Evolutionary conservation across 768 basidiomycete species (phyloP).

Genomic region (Lyophyllum atratum): DNA sequence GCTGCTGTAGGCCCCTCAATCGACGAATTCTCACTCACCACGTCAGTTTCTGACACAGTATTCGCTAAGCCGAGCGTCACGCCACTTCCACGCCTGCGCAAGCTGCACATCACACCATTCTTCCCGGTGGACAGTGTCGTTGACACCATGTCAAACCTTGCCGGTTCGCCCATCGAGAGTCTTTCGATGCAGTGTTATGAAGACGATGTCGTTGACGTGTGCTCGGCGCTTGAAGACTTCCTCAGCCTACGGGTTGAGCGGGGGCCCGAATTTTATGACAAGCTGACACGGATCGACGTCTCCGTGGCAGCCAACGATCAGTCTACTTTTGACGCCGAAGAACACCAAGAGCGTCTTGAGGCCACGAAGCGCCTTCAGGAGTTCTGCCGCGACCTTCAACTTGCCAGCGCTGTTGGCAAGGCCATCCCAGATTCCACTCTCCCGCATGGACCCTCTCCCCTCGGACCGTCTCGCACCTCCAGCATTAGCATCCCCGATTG

Average conservation of each 20-base stretch:
- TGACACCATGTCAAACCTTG: slow-evolving; percentile 58
- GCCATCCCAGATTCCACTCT: slow-evolving; percentile 15
- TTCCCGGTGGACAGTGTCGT: slow-evolving; percentile 63
- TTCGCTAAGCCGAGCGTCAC: slow-evolving; percentile 45
- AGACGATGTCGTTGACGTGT: slow-evolving; percentile 65
- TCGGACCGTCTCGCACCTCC: slow-evolving; percentile 10
- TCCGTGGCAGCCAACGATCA: slow-evolving; percentile 40
- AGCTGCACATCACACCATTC: slow-evolving; percentile 60
- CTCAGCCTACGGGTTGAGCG: slow-evolving; percentile 52
- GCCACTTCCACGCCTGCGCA: slow-evolving; percentile 52
- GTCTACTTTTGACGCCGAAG: slow-evolving; percentile 32
- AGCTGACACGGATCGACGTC: slow-evolving; percentile 51
- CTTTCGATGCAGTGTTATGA: slow-evolving; percentile 61
- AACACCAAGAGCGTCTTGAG: slow-evolving; percentile 35
- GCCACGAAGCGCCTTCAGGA: slow-evolving; percentile 50
- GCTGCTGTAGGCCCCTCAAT: slow-evolving; percentile 56
- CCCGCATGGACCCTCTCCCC: slow-evolving; percentile 2
- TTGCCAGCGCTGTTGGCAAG: slow-evolving; percentile 38
- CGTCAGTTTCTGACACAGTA: slow-evolving; percentile 41
- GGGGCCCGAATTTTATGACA: slow-evolving; percentile 49
- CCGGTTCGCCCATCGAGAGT: slow-evolving; percentile 59
- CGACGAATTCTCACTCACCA: slow-evolving; percentile 55
- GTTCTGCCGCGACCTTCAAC: slow-evolving; percentile 49
- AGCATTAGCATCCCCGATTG: not conserved
- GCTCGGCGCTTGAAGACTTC: slow-evolving; percentile 57